Evolutionary conservation across 225 moss, liverwort and hornwort genomes (phyloP).

Genomic region (Thuidium tamariscinum): DNA sequence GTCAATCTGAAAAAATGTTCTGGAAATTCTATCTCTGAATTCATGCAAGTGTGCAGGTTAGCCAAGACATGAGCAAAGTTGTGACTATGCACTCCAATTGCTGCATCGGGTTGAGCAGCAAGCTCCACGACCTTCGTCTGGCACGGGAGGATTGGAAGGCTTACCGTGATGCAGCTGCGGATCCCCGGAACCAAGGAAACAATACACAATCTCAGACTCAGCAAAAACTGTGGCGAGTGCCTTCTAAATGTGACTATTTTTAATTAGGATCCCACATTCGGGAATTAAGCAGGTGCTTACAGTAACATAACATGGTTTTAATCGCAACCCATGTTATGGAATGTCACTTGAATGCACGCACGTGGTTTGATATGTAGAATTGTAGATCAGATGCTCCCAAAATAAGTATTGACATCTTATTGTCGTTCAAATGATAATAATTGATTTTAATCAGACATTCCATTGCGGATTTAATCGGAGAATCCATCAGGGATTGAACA

Average conservation of each 20-base stretch:
- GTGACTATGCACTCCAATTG: constrained; percentile 39
- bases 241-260: background rate
- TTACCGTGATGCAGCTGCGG: background rate
- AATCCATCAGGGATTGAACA: too few species aligned
- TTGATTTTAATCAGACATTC: too few species aligned
- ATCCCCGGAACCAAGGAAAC: background rate
- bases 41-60: background rate
- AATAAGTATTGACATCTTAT: background rate
- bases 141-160: constrained; percentile 13
- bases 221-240: background rate
- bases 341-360: background rate
- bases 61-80: constrained; percentile 17
- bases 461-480: too few species aligned
- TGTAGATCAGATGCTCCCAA: background rate
- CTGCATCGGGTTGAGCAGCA: constrained; percentile 15
- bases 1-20: too few species aligned
- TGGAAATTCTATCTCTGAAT: background rate
- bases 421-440: background rate
- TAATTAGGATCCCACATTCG: background rate
- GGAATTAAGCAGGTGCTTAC: background rate
- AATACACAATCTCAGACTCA: background rate
- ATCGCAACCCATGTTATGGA: background rate
- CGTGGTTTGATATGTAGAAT: too few species aligned
- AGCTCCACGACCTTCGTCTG: constrained; percentile 21
- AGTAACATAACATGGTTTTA: background rate